Conservation (phyloP, 257 asterid species). For the Knoxia roxburghii region DNA sequence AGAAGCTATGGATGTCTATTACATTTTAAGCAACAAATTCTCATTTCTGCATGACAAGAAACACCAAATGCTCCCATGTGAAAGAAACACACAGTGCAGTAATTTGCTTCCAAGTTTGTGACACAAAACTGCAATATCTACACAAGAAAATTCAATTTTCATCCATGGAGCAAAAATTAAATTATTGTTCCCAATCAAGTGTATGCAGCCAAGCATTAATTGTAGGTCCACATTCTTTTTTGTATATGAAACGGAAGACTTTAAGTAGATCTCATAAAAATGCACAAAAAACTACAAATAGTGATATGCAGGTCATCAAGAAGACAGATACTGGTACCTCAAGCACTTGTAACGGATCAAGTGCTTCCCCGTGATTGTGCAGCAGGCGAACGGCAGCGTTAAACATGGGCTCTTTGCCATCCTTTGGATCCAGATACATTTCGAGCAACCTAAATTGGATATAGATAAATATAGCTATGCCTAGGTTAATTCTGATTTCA, state of each 20-base stretch:
- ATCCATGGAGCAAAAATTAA: background rate
- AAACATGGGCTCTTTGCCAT: conserved; percentile 87
- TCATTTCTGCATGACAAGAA: background rate
- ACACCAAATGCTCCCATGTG: too few species aligned
- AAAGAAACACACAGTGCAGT: too few species aligned
- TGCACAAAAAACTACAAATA: background rate
- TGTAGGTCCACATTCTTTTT: background rate
- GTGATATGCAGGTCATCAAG: conserved; percentile 8
- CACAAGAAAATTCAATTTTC: background rate
- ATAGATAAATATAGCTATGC: background rate
- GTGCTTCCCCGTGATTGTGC: conserved; percentile 87
- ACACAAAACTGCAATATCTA: background rate
- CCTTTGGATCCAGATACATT: conserved; percentile 92
- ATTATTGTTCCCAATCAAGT: background rate
- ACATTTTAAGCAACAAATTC: background rate
- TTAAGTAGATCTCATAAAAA: background rate
- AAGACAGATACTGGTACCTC: conserved; percentile 45
- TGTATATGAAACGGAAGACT: background rate
- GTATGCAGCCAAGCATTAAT: background rate
- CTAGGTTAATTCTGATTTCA: background rate
- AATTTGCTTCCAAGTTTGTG: background rate
- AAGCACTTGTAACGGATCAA: conserved; percentile 83
- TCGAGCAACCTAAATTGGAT: conserved; percentile 62
- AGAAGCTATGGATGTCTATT: background rate
- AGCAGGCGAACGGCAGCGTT: conserved; percentile 89